phyloP scores from a whole-genome alignment of 2,329 filamentous ascomycete genomes.

The Aspergillus sp. region DNA sequence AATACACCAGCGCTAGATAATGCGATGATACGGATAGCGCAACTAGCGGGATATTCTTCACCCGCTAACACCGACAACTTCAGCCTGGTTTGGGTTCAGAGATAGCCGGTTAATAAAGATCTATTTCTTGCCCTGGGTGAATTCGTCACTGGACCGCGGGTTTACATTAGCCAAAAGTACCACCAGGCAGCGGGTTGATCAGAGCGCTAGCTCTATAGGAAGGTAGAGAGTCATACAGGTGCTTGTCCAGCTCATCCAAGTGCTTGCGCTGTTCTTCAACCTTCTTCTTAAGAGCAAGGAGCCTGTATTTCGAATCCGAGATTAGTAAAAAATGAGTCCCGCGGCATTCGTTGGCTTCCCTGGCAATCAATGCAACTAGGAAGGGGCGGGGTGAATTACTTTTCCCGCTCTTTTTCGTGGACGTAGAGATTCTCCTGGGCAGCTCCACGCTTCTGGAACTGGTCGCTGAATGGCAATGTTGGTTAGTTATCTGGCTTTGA shows the following conservation, averaged over 20 bases:
- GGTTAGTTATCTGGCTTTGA: conserved; percentile 9
- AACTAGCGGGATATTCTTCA: background rate
- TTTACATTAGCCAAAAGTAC: background rate
- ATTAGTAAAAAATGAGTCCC: background rate
- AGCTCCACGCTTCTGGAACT: conserved; percentile 88
- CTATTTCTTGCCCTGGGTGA: conserved; percentile 65
- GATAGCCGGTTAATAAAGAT: background rate
- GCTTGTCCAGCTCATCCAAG: conserved; percentile 78
- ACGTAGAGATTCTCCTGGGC: conserved; percentile 85
- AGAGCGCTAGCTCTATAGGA: background rate
- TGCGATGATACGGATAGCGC: conserved; percentile 2
- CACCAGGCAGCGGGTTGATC: background rate
- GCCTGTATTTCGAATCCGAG: conserved; percentile 41
- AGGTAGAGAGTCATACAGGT: conserved; percentile 65
- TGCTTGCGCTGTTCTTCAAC: conserved; percentile 77
- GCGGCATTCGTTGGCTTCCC: background rate
- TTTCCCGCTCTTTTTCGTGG: conserved; percentile 82
- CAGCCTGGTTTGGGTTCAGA: background rate
- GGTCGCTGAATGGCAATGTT: conserved; percentile 60
- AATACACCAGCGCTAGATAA: conserved; percentile 4
- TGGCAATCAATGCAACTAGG: background rate
- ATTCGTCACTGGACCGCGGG: conserved; percentile 61
- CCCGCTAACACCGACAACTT: background rate
- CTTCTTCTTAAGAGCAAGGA: conserved; percentile 67
- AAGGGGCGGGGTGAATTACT: conserved; percentile 50